These are phyloP conservation scores for Magnaporthiopsis incrustans DNA, from an alignment of 2,329 filamentous ascomycete species.

Conservation along the genomic window DNA sequence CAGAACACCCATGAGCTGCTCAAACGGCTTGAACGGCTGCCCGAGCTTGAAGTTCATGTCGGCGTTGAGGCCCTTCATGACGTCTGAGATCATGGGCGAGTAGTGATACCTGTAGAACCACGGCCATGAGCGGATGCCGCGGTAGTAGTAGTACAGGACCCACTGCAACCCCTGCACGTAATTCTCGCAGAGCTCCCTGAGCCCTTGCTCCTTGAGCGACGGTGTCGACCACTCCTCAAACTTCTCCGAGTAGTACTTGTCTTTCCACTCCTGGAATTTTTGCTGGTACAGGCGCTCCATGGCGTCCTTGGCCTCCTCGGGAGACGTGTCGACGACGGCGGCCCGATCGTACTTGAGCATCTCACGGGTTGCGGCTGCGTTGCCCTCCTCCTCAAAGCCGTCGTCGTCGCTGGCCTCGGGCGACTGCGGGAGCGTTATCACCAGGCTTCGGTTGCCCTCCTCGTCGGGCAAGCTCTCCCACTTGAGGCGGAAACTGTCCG, in stretches of 20 bases:
- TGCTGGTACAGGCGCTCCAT: slow-evolving; percentile 81
- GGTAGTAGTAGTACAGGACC: slow-evolving; percentile 98
- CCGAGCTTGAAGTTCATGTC: slow-evolving; percentile 89
- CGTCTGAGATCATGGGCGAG: slow-evolving; percentile 87
- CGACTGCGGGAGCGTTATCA: slow-evolving; percentile 38
- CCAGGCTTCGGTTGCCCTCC: slow-evolving; percentile 43
- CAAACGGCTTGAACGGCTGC: slow-evolving; percentile 88
- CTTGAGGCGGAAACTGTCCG: slow-evolving; percentile 50
- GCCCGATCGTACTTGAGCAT: slow-evolving; percentile 89
- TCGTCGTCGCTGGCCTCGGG: slow-evolving; percentile 44
- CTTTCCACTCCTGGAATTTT: slow-evolving; percentile 90
- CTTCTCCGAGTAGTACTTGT: slow-evolving; percentile 84
- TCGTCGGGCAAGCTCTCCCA: slow-evolving; percentile 52
- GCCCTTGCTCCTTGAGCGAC: slow-evolving; percentile 65
- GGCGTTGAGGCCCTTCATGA: slow-evolving; percentile 77
- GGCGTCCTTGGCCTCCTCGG: slow-evolving; percentile 69
- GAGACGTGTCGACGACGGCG: slow-evolving; percentile 69
- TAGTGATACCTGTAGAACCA: slow-evolving; percentile 99
- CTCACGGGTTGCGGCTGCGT: slow-evolving; percentile 74
- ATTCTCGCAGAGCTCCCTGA: slow-evolving; percentile 81
- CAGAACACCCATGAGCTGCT: slow-evolving; percentile 96
- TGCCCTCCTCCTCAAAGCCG: slow-evolving; percentile 75
- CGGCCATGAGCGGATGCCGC: slow-evolving; percentile 93
- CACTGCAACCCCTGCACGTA: slow-evolving; percentile 97
- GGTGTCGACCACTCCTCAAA: slow-evolving; percentile 68